phyloP scores from a whole-genome alignment of 2,329 filamentous ascomycete genomes.

The Aureobasidium sp. region DNA sequence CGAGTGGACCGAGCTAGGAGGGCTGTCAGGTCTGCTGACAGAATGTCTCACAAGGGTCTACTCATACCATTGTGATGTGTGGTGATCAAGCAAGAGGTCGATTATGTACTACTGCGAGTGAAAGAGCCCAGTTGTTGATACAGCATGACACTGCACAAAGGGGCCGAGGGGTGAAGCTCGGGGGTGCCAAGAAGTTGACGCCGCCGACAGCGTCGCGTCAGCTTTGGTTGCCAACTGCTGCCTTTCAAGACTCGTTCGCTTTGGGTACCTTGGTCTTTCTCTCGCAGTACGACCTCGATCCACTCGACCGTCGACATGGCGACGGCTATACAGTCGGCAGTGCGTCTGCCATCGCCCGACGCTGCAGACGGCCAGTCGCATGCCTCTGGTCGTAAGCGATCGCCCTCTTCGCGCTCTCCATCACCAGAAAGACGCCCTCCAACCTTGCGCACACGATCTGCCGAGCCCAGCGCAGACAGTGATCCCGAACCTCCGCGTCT shows the following conservation, averaged over 20 bases:
- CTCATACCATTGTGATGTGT: conserved; percentile 16
- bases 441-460: conserved; percentile 24
- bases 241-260: too few species aligned
- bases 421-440: conserved; percentile 30
- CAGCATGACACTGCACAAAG: background rate
- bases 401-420: conserved; percentile 29
- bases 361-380: conserved; percentile 15
- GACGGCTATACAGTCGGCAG: conserved; percentile 18
- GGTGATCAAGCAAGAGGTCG: background rate
- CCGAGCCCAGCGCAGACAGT: background rate
- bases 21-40: background rate
- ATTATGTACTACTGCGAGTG: too few species aligned
- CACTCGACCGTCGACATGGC: conserved; percentile 11
- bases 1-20: conserved; percentile 78
- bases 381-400: conserved; percentile 26
- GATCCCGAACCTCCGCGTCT: conserved; percentile 20
- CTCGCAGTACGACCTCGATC: background rate
- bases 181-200: background rate
- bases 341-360: conserved; percentile 17
- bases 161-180: conserved; percentile 4
- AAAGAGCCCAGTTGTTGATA: too few species aligned
- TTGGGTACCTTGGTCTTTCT: background rate
- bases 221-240: background rate
- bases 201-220: conserved; percentile 2
- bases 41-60: too few species aligned